Percentiles rank a stretch among this genome's conserved stretches.
Evolutionary conservation across 345 rosid genomes (phyloP).

Genomic region (Populus pruinosa): DNA sequence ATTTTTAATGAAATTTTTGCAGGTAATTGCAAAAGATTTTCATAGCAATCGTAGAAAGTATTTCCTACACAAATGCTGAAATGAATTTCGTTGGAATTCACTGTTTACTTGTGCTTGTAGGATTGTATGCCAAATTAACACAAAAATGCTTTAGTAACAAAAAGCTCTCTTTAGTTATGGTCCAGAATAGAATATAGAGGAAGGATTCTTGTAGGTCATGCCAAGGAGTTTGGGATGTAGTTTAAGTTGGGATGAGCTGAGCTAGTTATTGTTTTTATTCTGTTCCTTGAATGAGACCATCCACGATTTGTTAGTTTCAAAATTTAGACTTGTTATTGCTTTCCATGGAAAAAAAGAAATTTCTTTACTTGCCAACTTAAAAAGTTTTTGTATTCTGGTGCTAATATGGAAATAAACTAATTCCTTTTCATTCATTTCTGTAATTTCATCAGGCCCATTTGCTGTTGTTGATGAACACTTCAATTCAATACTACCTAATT

Average conservation of each 20-base stretch:
- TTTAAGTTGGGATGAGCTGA: neutral
- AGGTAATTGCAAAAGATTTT: conserved; percentile 41
- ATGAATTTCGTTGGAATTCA: conserved; percentile 2
- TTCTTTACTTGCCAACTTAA: neutral
- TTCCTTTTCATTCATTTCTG: conserved; percentile 2
- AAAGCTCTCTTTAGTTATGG: too few species aligned
- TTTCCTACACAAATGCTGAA: neutral
- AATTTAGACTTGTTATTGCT: neutral
- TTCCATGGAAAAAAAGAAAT: neutral
- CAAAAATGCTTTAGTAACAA: too few species aligned
- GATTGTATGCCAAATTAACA: neutral
- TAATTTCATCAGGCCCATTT: conserved; percentile 74
- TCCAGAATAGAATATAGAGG: neutral
- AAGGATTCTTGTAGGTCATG: neutral
- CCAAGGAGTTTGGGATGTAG: neutral
- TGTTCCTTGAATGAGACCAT: neutral
- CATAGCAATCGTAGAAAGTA: neutral
- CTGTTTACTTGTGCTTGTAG: neutral
- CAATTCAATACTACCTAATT: conserved; percentile 74
- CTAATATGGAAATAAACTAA: neutral
- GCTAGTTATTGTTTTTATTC: neutral
- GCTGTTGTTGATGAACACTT: conserved; percentile 94
- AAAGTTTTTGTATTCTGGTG: neutral
- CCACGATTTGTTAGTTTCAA: conserved; percentile 2
- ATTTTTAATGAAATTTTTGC: conserved; percentile 82